Evolutionary conservation across 2,329 filamentous ascomycete species (phyloP), one percentile per base, ranked within the genome.

Genomic region (Myrmaecium sp.): DNA sequence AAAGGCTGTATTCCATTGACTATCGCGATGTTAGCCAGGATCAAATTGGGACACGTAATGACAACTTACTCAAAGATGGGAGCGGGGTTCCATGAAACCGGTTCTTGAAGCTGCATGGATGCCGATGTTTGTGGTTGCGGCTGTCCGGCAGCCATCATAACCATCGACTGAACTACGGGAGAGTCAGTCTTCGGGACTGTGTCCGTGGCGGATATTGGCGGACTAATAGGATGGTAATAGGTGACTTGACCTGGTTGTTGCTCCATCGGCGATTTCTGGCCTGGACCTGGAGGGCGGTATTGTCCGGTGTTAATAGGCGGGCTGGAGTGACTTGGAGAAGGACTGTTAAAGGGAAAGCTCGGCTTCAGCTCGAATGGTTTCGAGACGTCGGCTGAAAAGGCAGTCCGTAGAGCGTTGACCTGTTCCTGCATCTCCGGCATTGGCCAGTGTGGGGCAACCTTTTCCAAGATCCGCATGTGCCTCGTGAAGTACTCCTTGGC

Each of bases 1-100:
- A 58, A 94, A 95, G 37, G 86, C 84, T 45, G 78, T 74, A 53
- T 92, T 84, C 84, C 86, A 95, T 61, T 93, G 82, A 52, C 84
- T 92, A 43, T 26, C n/a, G 5, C 10, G 5, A 30, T 9, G 22
- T 45, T 41, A 43, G 39, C 28, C 16, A 17, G 25, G 35, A 14
- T 26, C 11, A 14, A 15, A 25, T 16, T 33, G 27, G 6, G 28
- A 32, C 18, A 30, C 37, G 12, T 18, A 14, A 30, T 13, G 11
- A 21, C 14, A 14, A 67, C 80, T 64, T 67, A 92, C 82, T 86
- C 80, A 64, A 92, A 86, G 38, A 93, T 82, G 32, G 76, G 69
- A 17, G 78, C 69, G 14, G 83, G 84, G 42, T 93, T 91, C 83
- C 83, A 93, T 30, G 64, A 57, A 14, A 65, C 62, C 25, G 69